A percentile compares a stretch with the other conserved stretches of the same genome.
Evolutionary conservation across 176 grass and related monocot species (phyloP).

Genomic region (Canna indica): DNA sequence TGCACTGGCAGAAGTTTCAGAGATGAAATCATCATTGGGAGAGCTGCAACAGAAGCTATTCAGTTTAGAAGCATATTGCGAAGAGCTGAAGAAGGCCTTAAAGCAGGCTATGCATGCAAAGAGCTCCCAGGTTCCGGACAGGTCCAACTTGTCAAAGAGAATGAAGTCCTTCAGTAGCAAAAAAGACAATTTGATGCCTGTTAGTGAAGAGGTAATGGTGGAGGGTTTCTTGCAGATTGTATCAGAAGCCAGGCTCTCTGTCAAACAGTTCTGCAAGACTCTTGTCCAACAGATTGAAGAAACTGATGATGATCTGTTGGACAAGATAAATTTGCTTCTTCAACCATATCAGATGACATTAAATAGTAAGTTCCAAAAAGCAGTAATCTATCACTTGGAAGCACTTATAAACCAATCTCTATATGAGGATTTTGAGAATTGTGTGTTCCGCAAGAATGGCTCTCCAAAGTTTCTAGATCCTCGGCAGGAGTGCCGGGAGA

Average conservation of each 20-base stretch:
- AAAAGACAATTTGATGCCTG: conserved; percentile 61
- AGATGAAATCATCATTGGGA: conserved; percentile 71
- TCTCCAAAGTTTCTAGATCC: conserved; percentile 55
- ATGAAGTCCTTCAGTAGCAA: conserved; percentile 36
- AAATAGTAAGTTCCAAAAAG: conserved; percentile 38
- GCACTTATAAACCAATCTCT: conserved; percentile 65
- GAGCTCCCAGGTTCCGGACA: conserved; percentile 32
- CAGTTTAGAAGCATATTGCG: conserved; percentile 62
- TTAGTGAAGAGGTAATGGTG: conserved; percentile 94
- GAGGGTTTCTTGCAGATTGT: conserved; percentile 96
- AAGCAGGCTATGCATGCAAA: conserved; percentile 54
- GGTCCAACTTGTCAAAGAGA: conserved; percentile 49
- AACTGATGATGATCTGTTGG: conserved; percentile 42
- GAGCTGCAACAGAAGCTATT: conserved; percentile 65
- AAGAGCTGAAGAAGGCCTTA: conserved; percentile 78
- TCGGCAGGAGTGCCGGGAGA: conserved; percentile 55
- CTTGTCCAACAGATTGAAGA: conserved; percentile 68
- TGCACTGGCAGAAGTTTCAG: conserved; percentile 61
- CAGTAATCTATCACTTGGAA: conserved; percentile 74
- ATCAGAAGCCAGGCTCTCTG: conserved; percentile 80
- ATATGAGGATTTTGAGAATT: conserved; percentile 94
- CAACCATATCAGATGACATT: conserved; percentile 49
- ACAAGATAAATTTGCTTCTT: conserved; percentile 68
- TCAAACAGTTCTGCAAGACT: conserved; percentile 93
- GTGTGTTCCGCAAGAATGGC: conserved; percentile 64